Conservation (phyloP, 495 filamentous ascomycete species). For the Penicillium malachiteum region DNA sequence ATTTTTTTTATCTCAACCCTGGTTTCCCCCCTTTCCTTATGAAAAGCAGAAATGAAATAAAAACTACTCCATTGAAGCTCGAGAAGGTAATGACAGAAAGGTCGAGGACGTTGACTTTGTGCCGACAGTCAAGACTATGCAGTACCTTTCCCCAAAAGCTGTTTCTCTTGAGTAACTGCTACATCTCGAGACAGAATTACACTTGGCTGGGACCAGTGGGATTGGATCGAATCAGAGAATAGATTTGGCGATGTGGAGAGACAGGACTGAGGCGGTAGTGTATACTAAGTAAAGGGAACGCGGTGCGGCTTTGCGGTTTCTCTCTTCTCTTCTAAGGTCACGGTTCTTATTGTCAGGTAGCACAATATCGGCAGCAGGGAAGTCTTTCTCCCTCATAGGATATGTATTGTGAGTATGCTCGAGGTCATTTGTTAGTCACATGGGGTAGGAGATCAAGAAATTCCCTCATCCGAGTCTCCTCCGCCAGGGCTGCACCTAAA, state of each 20-base stretch:
- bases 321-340: neutral
- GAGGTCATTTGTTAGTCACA: too few species aligned
- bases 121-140: constrained; percentile 8
- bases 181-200: neutral
- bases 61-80: too few species aligned
- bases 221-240: neutral
- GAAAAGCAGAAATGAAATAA: constrained; percentile 6
- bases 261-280: neutral
- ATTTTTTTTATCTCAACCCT: constrained; percentile 1
- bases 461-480: too few species aligned
- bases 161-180: neutral
- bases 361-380: too few species aligned
- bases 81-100: too few species aligned
- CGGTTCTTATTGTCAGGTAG: constrained; percentile 5
- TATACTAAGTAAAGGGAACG: neutral
- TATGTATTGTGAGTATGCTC: too few species aligned
- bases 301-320: constrained; percentile 1
- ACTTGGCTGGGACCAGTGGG: neutral
- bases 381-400: too few species aligned
- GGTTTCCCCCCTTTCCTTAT: constrained; percentile 1
- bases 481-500: too few species aligned
- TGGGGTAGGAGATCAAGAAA: too few species aligned
- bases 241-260: neutral
- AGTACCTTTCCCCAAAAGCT: neutral
- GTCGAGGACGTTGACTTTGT: too few species aligned